phyloP scores from a whole-genome alignment of 2,329 filamentous ascomycete genomes.

The Beauveria asiatica region DNA sequence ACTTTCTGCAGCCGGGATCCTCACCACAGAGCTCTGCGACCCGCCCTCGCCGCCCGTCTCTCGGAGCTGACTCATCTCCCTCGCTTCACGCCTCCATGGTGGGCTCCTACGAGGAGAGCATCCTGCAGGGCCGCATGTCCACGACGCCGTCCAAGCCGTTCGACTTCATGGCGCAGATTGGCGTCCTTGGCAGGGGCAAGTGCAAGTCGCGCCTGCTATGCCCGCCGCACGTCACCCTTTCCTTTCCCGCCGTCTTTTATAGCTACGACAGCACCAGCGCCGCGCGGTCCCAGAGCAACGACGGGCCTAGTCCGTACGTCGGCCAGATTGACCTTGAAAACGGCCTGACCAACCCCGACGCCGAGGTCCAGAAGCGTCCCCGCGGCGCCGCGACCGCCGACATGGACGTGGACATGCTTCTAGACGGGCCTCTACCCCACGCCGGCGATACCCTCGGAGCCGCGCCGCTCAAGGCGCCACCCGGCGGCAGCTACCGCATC shows the following conservation, averaged over 20 bases:
- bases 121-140: conserved; percentile 90
- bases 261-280: conserved; percentile 67
- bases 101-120: conserved; percentile 95
- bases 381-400: conserved; percentile 39
- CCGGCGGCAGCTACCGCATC: conserved; percentile 87
- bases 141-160: conserved; percentile 88
- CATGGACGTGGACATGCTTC: conserved; percentile 15
- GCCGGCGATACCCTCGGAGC: conserved; percentile 18
- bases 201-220: conserved; percentile 81
- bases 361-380: conserved; percentile 31
- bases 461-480: conserved; percentile 48
- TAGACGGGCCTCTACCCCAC: conserved; percentile 14
- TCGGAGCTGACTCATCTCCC: conserved; percentile 65
- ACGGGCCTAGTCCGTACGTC: conserved; percentile 92
- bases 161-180: conserved; percentile 90
- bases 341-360: conserved; percentile 49
- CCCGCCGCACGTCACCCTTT: conserved; percentile 80
- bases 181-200: conserved; percentile 79
- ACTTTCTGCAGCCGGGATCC: conserved; percentile 26
- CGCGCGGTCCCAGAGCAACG: conserved; percentile 57
- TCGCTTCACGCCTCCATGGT: conserved; percentile 92
- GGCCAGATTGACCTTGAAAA: conserved; percentile 88
- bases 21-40: conserved; percentile 44
- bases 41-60: conserved; percentile 57
- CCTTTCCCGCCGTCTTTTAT: conserved; percentile 94